These are phyloP conservation scores for Cryptococcus sp. DNA, from an alignment of 1,284 basidiomycete genomes.

Conservation along the genomic window DNA sequence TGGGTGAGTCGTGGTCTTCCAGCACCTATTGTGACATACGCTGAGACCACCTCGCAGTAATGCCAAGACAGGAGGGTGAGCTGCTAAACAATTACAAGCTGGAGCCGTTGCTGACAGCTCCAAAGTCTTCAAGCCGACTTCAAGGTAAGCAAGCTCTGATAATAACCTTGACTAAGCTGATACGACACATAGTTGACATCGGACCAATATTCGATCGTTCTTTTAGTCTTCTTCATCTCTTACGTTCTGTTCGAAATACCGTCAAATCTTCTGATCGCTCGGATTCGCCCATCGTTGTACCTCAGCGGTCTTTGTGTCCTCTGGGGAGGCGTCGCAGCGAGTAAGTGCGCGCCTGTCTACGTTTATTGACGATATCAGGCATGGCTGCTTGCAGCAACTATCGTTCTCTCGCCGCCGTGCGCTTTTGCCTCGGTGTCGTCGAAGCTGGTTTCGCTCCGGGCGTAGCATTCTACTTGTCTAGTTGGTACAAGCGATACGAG, in stretches of 20 bases:
- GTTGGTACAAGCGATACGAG: conserved; percentile 47
- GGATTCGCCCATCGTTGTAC: conserved; percentile 45
- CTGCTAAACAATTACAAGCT: no score
- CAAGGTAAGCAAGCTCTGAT: background rate
- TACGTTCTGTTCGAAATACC: conserved; percentile 46
- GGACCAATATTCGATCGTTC: conserved; percentile 47
- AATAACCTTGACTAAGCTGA: no score
- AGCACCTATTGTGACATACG: background rate
- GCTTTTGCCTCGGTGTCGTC: conserved; percentile 44
- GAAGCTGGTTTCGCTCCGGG: conserved; percentile 50
- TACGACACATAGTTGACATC: conserved; percentile 33
- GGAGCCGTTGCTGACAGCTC: no score
- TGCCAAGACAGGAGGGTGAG: conserved; percentile 39
- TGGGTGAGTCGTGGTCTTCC: conserved; percentile 20
- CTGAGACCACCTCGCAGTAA: conserved; percentile 21
- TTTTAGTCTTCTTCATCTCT: conserved; percentile 40
- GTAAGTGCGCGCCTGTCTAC: no score
- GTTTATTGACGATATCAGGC: background rate
- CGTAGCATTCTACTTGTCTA: conserved; percentile 37
- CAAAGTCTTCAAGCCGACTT: conserved; percentile 38
- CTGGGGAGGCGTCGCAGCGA: conserved; percentile 45
- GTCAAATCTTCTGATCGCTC: conserved; percentile 37
- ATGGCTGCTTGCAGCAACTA: conserved; percentile 44
- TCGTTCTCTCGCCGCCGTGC: conserved; percentile 41
- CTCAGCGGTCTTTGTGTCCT: conserved; percentile 41